Conservation (phyloP, 1,139 yeast genomes). For the Debaryomycetaceae sp. region DNA sequence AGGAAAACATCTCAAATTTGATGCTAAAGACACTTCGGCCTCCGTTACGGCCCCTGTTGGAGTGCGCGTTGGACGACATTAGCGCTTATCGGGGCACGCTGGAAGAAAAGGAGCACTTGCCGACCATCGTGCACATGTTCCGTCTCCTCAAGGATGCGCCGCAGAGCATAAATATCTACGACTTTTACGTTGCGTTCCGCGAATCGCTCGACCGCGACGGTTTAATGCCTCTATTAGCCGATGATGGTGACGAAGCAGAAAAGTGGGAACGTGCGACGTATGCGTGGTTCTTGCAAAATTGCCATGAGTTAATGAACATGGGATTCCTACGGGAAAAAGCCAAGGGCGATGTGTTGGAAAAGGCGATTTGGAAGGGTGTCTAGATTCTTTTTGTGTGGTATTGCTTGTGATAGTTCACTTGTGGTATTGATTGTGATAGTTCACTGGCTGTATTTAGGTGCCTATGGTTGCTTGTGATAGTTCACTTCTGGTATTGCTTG, state of each 20-base stretch:
- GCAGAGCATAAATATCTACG: slow-evolving; percentile 60
- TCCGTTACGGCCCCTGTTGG: slow-evolving; percentile 21
- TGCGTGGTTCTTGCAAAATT: slow-evolving; percentile 34
- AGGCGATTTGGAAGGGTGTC: slow-evolving; percentile 35
- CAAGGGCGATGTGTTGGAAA: slow-evolving; percentile 35
- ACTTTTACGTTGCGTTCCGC: slow-evolving; percentile 64
- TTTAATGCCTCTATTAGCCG: slow-evolving; percentile 1
- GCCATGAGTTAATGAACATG: slow-evolving; percentile 29
- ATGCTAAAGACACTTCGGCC: slow-evolving; percentile 33
- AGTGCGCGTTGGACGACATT: slow-evolving; percentile 19
- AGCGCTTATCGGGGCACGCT: slow-evolving; percentile 8
- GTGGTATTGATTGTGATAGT: no score
- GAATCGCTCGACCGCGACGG: slow-evolving; percentile 32
- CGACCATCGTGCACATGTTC: slow-evolving; percentile 48
- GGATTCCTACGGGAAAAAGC: slow-evolving; percentile 33
- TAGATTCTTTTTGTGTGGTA: no score
- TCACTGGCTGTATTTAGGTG: no score
- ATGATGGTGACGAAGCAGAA: slow-evolving; percentile 2
- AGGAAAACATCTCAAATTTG: slow-evolving; percentile 29
- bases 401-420: no score
- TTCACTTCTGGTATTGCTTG: no score
- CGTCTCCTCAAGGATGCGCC: slow-evolving; percentile 76
- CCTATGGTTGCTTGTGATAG: no score
- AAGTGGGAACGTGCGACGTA: slow-evolving; percentile 21
- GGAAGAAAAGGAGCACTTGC: slow-evolving; percentile 12